These are phyloP conservation scores for Metschnikowia colocasiae DNA, from an alignment of 805 yeast species.

Conservation along the genomic window DNA sequence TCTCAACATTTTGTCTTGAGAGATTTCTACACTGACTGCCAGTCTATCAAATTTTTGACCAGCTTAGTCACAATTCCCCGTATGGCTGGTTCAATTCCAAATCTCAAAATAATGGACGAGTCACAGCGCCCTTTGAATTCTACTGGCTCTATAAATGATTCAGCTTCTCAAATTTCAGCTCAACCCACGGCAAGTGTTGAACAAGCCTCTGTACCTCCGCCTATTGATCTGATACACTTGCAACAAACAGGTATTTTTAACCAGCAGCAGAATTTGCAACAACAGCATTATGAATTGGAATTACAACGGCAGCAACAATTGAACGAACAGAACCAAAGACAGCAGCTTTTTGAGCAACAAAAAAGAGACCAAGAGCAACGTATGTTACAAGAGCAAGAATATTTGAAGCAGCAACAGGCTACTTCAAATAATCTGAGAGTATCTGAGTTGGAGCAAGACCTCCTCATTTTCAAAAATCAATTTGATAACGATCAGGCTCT, in stretches of 20 bases:
- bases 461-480: slow-evolving; percentile 70
- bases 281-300: slow-evolving; percentile 61
- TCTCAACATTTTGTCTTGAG: slow-evolving; percentile 68
- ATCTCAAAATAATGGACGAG: slow-evolving; percentile 47
- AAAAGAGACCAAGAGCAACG: slow-evolving; percentile 65
- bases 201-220: slow-evolving; percentile 37
- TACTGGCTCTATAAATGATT: slow-evolving; percentile 19
- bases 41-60: slow-evolving; percentile 75
- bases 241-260: slow-evolving; percentile 56
- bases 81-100: slow-evolving; percentile 57
- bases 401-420: slow-evolving; percentile 62
- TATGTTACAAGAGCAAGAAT: slow-evolving; percentile 67
- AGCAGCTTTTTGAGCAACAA: slow-evolving; percentile 69
- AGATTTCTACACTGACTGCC: slow-evolving; percentile 88
- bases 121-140: slow-evolving; percentile 30
- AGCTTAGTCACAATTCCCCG: slow-evolving; percentile 78
- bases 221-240: slow-evolving; percentile 33
- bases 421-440: slow-evolving; percentile 74
- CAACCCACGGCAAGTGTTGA: slow-evolving; percentile 37
- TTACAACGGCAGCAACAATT: slow-evolving; percentile 64
- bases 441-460: slow-evolving; percentile 77
- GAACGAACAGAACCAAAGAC: slow-evolving; percentile 65
- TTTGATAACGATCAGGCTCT: slow-evolving; percentile 81
- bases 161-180: slow-evolving; percentile 41
- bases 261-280: slow-evolving; percentile 55